Base-by-base conservation (phyloP, 129 eudicot species). In the Tagetes erecta region DNA sequence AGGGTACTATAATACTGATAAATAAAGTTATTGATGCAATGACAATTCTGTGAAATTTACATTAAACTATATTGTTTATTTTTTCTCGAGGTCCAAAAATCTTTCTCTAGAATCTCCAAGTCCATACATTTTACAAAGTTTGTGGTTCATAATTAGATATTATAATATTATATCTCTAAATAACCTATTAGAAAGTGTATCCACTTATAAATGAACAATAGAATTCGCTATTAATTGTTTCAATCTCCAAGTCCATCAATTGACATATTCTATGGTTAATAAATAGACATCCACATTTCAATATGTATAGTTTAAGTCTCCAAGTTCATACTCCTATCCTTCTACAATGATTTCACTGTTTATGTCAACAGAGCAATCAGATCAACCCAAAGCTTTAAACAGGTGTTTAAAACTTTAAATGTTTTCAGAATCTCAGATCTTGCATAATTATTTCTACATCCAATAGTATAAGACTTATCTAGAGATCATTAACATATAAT, bases 111-210 rank as follows among this genome's bases (percentile, higher is more conserved):
- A 57, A 57, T 14, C 9, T 53, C 59, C 59, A 6, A 0, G 59
- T 53, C 59, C 59, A 53, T 53, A 20, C 31, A 3, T 53, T 53
- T 53, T 53, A 53, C 59, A 53, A n/a, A 53, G 31, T 53, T 47
- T 5, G 6, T 20, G 59, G 33, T 53, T 53, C 34, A 53, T 6
- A 53, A 14, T 14, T 20, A 53, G 34, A 53, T n/a, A 53, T 53
- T 14, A 3, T 53, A 31, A 53, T n/a, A 53, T 53, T 14, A 3
- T 53, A 31, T 52, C 33, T 53, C 59, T 53, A 14, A 53, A 53
- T 53, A 53, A 53, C 59, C 59, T 53, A 53, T 53, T 53, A 53
- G 31, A 14, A 53, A 20, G 59, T 53, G 59, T 53, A 53, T n/a
- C 33, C 33, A 53, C 59, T 4, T 53, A 20, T 5, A 5, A 13